Percentiles rank a stretch among this genome's conserved stretches.
These are phyloP conservation scores for Pyrenophora seminiperda DNA, from an alignment of 2,329 filamentous ascomycete genomes.

Conservation along the genomic window DNA sequence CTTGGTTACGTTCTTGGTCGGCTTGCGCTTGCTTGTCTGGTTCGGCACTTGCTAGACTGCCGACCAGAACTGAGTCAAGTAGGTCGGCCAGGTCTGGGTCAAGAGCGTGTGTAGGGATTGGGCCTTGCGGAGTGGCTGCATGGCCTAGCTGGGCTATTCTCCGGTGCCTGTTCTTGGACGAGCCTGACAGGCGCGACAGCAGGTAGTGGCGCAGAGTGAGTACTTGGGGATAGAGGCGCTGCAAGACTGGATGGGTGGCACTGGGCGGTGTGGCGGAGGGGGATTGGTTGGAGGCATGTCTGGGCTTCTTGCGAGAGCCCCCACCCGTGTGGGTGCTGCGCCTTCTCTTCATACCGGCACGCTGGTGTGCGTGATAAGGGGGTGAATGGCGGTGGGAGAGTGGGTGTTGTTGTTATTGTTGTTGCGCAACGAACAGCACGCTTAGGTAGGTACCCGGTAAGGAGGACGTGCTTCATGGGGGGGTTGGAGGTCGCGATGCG, in stretches of 20 bases:
- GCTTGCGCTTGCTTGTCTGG: slow-evolving; percentile 56
- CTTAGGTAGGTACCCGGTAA: too few relatives aligned
- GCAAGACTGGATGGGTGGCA: slow-evolving; percentile 67
- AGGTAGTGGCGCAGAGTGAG: slow-evolving; percentile 73
- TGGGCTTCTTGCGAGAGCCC: slow-evolving; percentile 32
- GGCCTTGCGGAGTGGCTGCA: slow-evolving; percentile 12
- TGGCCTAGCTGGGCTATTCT: slow-evolving; percentile 49
- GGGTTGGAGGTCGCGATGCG: too few relatives aligned
- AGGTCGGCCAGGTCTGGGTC: slow-evolving; percentile 57
- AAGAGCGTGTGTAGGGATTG: slow-evolving; percentile 47
- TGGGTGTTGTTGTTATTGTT: neutral
- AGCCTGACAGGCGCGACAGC: slow-evolving; percentile 66
- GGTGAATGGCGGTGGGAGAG: neutral
- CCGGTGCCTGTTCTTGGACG: slow-evolving; percentile 63
- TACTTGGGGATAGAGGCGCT: slow-evolving; percentile 69
- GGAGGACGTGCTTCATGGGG: too few relatives aligned
- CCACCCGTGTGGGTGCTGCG: slow-evolving; percentile 24
- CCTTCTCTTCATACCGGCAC: slow-evolving; percentile 34
- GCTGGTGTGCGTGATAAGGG: neutral
- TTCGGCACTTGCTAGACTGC: slow-evolving; percentile 49
- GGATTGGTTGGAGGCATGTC: slow-evolving; percentile 38
- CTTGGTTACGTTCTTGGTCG: slow-evolving; percentile 38
- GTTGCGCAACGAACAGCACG: neutral
- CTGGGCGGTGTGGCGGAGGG: slow-evolving; percentile 35
- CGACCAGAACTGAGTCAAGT: slow-evolving; percentile 73